A percentile compares a stretch with the other conserved stretches of the same genome.
These are phyloP conservation scores for Cardamine chenopodiifolia DNA, from an alignment of 345 rosid genomes.

Conservation along the genomic window DNA sequence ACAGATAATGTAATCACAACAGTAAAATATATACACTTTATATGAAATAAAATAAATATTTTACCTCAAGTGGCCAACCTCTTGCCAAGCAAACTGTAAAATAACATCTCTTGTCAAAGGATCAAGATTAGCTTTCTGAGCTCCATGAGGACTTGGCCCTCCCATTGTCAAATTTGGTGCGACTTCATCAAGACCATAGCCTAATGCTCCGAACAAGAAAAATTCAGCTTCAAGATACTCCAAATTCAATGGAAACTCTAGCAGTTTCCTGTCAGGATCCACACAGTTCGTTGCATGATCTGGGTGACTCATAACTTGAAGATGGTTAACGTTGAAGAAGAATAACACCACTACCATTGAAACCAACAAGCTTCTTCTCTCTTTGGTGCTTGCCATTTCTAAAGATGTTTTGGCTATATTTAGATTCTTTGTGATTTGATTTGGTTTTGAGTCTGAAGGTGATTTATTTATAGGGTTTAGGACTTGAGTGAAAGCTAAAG, in stretches of 20 bases:
- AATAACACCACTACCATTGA: constrained; percentile 26
- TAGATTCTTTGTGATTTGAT: constrained; percentile 8
- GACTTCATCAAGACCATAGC: constrained; percentile 64
- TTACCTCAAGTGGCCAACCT: constrained; percentile 85
- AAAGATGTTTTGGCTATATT: not conserved
- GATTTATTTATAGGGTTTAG: constrained; percentile 30
- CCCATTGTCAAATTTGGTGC: constrained; percentile 65
- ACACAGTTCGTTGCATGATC: constrained; percentile 10
- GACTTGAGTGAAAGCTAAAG: not conserved
- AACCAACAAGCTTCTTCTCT: constrained; percentile 24
- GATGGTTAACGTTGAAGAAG: constrained; percentile 27
- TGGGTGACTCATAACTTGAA: constrained; percentile 29
- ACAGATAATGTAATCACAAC: not conserved
- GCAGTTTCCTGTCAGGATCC: constrained; percentile 32
- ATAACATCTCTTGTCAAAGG: constrained; percentile 57
- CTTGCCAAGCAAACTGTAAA: constrained; percentile 82
- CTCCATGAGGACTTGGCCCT: constrained; percentile 80
- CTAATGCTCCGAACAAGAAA: constrained; percentile 70
- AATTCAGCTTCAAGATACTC: constrained; percentile 94
- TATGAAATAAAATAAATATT: not conserved
- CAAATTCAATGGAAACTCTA: constrained; percentile 84
- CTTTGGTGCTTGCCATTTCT: constrained; percentile 19
- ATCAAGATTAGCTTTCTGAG: constrained; percentile 59
- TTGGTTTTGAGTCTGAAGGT: constrained; percentile 7
- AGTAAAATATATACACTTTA: not conserved